These are phyloP conservation scores for Cyberlindnera subsufficiens DNA, from an alignment of 805 yeast species.

Conservation along the genomic window DNA sequence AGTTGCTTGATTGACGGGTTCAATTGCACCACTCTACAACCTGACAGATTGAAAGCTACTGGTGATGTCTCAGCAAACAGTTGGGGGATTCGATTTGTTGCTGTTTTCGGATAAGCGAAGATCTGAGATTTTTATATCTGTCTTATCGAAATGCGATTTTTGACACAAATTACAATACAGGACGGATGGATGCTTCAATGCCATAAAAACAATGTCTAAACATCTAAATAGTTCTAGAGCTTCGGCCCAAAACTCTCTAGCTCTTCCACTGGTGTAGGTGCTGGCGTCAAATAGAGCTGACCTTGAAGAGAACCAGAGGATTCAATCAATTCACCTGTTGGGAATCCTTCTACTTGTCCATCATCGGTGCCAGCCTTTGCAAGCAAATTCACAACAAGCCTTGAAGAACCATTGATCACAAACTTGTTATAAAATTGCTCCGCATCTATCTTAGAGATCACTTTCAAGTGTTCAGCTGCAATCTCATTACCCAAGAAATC, in stretches of 20 bases:
- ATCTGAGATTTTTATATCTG: neutral
- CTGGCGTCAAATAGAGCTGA: conserved; percentile 44
- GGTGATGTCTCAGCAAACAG: too few species aligned
- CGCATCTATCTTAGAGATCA: conserved; percentile 52
- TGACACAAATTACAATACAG: too few species aligned
- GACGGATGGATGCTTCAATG: neutral
- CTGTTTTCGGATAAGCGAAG: too few species aligned
- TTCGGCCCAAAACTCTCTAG: conserved; percentile 21
- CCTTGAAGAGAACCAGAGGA: conserved; percentile 53
- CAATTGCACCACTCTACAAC: too few species aligned
- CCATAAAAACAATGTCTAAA: neutral
- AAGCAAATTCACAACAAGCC: conserved; percentile 56
- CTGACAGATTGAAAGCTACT: too few species aligned
- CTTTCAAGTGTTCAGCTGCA: conserved; percentile 51
- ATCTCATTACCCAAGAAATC: conserved; percentile 58
- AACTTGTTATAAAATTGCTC: conserved; percentile 44
- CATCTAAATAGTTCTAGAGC: conserved; percentile 6
- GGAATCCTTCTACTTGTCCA: conserved; percentile 30
- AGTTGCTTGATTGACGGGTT: too few species aligned
- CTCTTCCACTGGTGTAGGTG: conserved; percentile 49
- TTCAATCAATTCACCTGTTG: conserved; percentile 41
- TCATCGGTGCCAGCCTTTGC: conserved; percentile 33
- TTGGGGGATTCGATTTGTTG: too few species aligned
- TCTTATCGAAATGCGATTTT: too few species aligned
- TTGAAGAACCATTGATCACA: conserved; percentile 34